A percentile compares a stretch with the other conserved stretches of the same genome.
These are phyloP conservation scores for Filobasidium floriforme DNA, from an alignment of 768 basidiomycete species.

Conservation along the genomic window DNA sequence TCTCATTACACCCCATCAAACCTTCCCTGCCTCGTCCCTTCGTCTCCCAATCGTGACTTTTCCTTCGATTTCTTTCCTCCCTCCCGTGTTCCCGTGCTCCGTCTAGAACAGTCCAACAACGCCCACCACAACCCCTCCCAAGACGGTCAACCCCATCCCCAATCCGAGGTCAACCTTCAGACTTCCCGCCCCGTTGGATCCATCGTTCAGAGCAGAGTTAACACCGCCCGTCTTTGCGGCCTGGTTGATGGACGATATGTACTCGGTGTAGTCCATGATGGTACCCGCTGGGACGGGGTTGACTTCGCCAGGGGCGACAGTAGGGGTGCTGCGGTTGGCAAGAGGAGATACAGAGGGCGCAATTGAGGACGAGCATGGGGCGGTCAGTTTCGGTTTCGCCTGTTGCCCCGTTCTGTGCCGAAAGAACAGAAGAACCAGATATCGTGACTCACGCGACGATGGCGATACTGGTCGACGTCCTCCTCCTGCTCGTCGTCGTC, in stretches of 20 bases:
- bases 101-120: not conserved
- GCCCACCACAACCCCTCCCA: not conserved
- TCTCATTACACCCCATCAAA: too few species aligned
- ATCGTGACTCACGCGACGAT: not conserved
- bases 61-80: not conserved
- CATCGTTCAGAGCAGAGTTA: constrained; percentile 2
- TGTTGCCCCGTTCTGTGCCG: too few species aligned
- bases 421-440: too few species aligned
- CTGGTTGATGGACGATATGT: constrained; percentile 11
- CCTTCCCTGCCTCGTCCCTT: not conserved
- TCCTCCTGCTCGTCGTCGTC: constrained; percentile 7
- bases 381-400: too few species aligned
- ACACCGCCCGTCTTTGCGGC: constrained; percentile 2
- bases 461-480: not conserved
- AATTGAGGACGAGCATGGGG: too few species aligned
- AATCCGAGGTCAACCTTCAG: not conserved
- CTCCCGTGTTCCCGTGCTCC: not conserved
- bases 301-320: constrained; percentile 9
- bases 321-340: not conserved
- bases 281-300: constrained; percentile 14
- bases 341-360: too few species aligned
- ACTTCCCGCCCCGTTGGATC: not conserved
- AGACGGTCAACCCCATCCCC: not conserved
- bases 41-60: not conserved
- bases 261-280: constrained; percentile 14